Evolutionary conservation across 2,329 filamentous ascomycete genomes (phyloP), one percentile per base, ranked within the genome.

Genomic region (Sarocladium brachiariae): DNA sequence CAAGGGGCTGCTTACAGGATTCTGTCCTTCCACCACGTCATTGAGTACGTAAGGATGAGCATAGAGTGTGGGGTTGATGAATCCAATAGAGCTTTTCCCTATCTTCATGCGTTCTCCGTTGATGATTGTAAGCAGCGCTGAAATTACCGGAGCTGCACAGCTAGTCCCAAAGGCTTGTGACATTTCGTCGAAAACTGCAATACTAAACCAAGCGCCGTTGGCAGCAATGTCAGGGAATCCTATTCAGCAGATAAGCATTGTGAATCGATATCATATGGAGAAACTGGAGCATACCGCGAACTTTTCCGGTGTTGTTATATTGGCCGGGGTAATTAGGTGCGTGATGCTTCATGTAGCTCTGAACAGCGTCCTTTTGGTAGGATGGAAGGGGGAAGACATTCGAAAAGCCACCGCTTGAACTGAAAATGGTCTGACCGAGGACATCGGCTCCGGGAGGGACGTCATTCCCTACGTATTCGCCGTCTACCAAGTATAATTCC

Each of bases 71-170:
- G 39, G 39, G 23, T 43, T 43, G 11, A 43, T 43, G n/a, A 43
- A 43, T 11, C 39, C 39, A 27, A 43, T 25, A 27, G 39, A 25
- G 23, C 39, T 23, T 19, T 43, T 43, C 21, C 39, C 39, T 13
- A 25, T 19, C 39, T 43, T 43, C 39, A 43, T 43, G 39, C 39
- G 39, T 43, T 43, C 39, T n/a, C 39, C 39, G 23, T 43, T 43
- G n/a, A 43, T 43, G 23, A 43, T 43, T n/a, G 39, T 43, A 6
- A 43, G 39, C 7, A 43, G 8, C 6, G 39, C 39, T 43, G 39
- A 43, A n/a, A 43, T 43, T 3, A 43, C 39, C n/a, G 39, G 39
- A 25, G 39, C 19, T 27, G 39, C 39, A 25, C 39, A 43, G 39
- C 39, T 43, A 5, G 39, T 43, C 9, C 39, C 39, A 16, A 43